Conservation (phyloP, 768 basidiomycete genomes). For the Mycena haematopus region DNA sequence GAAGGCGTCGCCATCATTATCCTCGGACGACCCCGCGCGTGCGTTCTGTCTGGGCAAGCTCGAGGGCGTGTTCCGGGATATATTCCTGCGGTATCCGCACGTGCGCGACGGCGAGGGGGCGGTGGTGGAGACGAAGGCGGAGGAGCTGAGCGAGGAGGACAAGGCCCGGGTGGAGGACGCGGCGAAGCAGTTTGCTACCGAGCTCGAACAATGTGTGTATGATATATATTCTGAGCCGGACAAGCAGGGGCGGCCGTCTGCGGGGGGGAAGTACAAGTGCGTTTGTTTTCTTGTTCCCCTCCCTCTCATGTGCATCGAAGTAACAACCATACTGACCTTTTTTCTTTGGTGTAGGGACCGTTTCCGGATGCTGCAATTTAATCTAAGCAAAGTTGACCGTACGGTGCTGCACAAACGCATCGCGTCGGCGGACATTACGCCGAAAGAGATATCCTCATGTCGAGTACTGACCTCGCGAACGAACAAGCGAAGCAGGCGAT, state of each 20-base stretch:
- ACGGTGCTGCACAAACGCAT: conserved; percentile 81
- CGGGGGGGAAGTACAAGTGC: conserved; percentile 84
- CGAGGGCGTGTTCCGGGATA: conserved; percentile 70
- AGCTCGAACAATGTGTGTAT: conserved; percentile 79
- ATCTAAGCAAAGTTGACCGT: conserved; percentile 84
- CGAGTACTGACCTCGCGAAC: conserved; percentile 87
- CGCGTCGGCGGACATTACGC: conserved; percentile 65
- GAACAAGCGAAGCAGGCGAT: conserved; percentile 87
- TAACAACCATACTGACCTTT: conserved; percentile 19
- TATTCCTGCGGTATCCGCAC: conserved; percentile 76
- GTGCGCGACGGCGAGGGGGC: conserved; percentile 39
- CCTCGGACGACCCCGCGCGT: conserved; percentile 72
- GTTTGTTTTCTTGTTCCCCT: conserved; percentile 24
- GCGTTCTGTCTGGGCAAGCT: conserved; percentile 84
- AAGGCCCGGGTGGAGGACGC: conserved; percentile 58
- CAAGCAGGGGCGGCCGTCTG: conserved; percentile 66
- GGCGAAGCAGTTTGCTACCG: conserved; percentile 68
- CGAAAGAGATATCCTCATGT: conserved; percentile 84
- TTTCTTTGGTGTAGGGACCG: conserved; percentile 65
- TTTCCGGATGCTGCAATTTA: conserved; percentile 89
- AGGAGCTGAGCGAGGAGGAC: conserved; percentile 67
- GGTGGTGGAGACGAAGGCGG: conserved; percentile 50
- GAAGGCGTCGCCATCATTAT: conserved; percentile 40
- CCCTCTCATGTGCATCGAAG: conserved; percentile 4
- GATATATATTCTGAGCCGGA: conserved; percentile 81